Percentiles rank a stretch among this genome's conserved stretches.
Conservation (phyloP, 352 stramenopile species). For the Phytophthora citrophthora region DNA sequence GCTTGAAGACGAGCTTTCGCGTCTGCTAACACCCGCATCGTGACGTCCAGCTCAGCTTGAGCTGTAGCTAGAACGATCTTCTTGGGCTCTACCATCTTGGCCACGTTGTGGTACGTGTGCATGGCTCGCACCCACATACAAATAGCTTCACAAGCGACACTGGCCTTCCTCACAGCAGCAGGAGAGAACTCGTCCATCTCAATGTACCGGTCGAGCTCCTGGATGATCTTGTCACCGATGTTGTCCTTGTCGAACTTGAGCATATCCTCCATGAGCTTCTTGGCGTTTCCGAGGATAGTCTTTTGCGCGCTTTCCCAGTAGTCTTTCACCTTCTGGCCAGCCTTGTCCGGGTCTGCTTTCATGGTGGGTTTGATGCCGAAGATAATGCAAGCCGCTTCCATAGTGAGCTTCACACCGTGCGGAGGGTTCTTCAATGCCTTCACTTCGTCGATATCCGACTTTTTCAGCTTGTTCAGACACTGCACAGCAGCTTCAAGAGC, state of each 20-base stretch:
- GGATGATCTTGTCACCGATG: slow-evolving; percentile 87
- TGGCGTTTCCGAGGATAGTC: slow-evolving; percentile 85
- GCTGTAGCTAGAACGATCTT: slow-evolving; percentile 85
- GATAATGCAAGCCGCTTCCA: slow-evolving; percentile 94
- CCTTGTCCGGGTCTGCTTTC: slow-evolving; percentile 90
- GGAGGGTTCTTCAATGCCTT: slow-evolving; percentile 90
- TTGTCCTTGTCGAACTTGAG: slow-evolving; percentile 92
- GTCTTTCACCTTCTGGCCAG: slow-evolving; percentile 91
- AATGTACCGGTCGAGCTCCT: slow-evolving; percentile 90
- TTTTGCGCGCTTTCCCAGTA: slow-evolving; percentile 92
- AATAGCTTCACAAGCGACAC: slow-evolving; percentile 92
- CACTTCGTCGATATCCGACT: slow-evolving; percentile 94
- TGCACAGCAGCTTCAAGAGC: slow-evolving; percentile 92
- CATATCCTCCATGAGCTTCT: slow-evolving; percentile 92
- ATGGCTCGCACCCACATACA: slow-evolving; percentile 95
- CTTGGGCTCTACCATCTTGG: slow-evolving; percentile 94
- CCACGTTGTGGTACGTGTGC: slow-evolving; percentile 93
- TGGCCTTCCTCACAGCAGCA: slow-evolving; percentile 89
- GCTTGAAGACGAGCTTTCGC: slow-evolving; percentile 83
- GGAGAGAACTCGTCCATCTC: slow-evolving; percentile 93
- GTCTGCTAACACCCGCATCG: slow-evolving; percentile 86
- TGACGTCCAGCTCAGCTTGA: slow-evolving; percentile 88
- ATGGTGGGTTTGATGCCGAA: slow-evolving; percentile 93
- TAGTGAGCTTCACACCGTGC: slow-evolving; percentile 87
- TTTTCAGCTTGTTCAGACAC: slow-evolving; percentile 93